Conservation (phyloP, 139 green algal genomes). For the Chlorella vulgaris region DNA sequence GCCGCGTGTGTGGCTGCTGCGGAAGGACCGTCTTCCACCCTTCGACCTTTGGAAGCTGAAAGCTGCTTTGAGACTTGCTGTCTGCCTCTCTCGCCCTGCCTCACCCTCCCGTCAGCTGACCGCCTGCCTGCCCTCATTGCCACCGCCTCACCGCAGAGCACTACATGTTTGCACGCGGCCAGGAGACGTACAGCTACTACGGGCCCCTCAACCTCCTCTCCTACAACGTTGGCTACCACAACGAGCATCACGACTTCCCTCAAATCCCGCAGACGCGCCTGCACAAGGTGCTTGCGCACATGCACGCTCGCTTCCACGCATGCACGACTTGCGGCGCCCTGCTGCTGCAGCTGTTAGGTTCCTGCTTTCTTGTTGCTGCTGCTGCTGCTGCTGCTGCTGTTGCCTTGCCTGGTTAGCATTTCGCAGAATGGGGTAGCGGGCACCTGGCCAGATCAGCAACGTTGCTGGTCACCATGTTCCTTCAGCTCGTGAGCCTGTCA, state of each 20-base stretch:
- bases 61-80: not conserved
- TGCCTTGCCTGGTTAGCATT: too few species aligned
- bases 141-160: constrained; percentile 52
- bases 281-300: constrained; percentile 42
- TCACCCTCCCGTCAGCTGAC: not conserved
- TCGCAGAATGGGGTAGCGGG: too few species aligned
- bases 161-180: constrained; percentile 70
- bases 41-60: not conserved
- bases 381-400: too few species aligned
- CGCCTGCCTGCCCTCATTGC: not conserved
- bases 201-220: constrained; percentile 71
- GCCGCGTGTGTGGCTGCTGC: too few species aligned
- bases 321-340: not conserved
- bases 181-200: constrained; percentile 87
- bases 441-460: too few species aligned
- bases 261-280: constrained; percentile 73
- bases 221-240: constrained; percentile 85
- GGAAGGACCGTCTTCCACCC: too few species aligned
- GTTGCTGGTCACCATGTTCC: too few species aligned
- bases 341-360: too few species aligned
- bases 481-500: too few species aligned
- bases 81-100: not conserved
- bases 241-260: constrained; percentile 87
- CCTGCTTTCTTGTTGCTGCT: too few species aligned
- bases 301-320: not conserved